phyloP scores from a whole-genome alignment of 768 basidiomycete species.

The Trametes cubensis region DNA sequence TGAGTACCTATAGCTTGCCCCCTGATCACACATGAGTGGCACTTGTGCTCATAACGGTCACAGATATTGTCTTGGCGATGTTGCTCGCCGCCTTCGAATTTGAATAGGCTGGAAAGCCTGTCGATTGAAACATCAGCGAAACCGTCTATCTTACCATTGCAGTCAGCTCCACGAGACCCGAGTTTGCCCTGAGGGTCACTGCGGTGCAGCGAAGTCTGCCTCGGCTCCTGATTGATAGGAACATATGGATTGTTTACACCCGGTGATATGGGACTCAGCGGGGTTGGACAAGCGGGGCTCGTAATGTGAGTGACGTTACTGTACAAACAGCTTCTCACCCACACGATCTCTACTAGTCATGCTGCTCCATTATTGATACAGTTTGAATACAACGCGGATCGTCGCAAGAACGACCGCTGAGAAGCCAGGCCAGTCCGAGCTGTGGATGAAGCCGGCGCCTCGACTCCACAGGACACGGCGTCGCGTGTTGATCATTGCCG shows the following conservation, averaged over 20 bases:
- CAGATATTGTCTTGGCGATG: constrained; percentile 20
- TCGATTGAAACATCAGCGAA: constrained; percentile 21
- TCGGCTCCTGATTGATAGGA: no score
- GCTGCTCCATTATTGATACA: no score
- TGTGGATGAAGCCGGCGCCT: no score
- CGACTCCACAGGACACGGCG: no score
- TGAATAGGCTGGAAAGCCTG: constrained; percentile 5
- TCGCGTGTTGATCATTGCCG: no score
- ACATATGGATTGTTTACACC: no score
- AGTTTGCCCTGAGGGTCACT: constrained; percentile 8
- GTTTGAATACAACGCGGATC: no score
- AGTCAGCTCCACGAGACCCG: background rate
- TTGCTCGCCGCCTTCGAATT: constrained; percentile 20
- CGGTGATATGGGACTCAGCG: no score
- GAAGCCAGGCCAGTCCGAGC: no score
- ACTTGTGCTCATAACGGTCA: background rate
- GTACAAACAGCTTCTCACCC: background rate
- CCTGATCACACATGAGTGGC: background rate
- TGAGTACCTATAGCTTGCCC: constrained; percentile 41
- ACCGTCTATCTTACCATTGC: constrained; percentile 7
- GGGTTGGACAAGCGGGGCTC: no score
- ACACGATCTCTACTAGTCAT: background rate
- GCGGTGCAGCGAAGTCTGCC: background rate
- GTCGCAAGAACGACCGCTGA: no score
- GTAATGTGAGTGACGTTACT: no score